Base-by-base conservation (phyloP, 108 stramenopile species). In the Stephanodiscus minutulus region DNA sequence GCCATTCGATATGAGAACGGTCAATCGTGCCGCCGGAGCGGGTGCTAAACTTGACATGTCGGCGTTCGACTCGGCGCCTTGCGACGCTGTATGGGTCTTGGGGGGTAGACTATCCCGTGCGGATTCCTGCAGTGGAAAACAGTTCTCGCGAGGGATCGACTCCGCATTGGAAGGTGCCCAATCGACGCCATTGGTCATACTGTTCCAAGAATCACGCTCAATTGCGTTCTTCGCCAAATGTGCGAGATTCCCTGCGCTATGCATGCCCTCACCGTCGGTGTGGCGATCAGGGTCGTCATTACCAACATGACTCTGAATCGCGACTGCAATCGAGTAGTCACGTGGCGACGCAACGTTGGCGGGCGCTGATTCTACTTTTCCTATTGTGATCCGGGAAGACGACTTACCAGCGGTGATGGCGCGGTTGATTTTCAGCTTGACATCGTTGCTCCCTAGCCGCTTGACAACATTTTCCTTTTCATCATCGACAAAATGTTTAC, bases 1-100 rank as follows among this genome's bases (percentile, higher is more conserved):
- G 25, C 65, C 49, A 15, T 21, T 31, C 17, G 65, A 66, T 15
- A 52, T 33, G 25, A 66, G 49, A 22, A 60, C 59, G 36, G 59
- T 60, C 59, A 60, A n/a, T 3, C 36, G 24, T 7, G 1, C 12
- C 25, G 25, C 0, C 1, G 24, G 39, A 8, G 39, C 11, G n/a
- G n/a, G n/a, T 8, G 9, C 39, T 39, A 39, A 8, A 39, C 9
- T 55, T 25, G 54, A 22, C 54, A 28, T 13, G 13, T 55, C 54
- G 12, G 54, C 25, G 39, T 15, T 8, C 25, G 9, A 53, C 50
- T 9, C 5, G 50, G 25, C 11, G 52, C 52, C 18, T 25, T 53
- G 43, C 24, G 52, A 53, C 9, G 52, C 9, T 24, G 22, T 22
- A 25, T 5, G 9, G 1, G 52, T 53, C 25, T 25, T 53, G 52